Conservation (phyloP, 2,329 filamentous ascomycete species). For the Colletotrichum sidae region DNA sequence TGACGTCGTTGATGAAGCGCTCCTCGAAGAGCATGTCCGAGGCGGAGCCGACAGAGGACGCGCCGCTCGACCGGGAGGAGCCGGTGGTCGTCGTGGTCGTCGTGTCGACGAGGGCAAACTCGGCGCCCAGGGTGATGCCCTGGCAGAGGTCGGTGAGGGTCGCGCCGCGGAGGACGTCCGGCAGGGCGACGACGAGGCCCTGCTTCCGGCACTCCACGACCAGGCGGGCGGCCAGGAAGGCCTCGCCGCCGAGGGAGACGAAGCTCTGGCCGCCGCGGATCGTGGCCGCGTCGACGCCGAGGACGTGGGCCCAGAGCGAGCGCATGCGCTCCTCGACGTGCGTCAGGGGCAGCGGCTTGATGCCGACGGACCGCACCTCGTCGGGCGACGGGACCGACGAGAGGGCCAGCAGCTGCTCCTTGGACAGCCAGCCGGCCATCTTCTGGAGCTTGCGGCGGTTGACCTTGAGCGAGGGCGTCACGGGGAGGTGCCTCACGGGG, state of each 20-base stretch:
- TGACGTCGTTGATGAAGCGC: constrained; percentile 52
- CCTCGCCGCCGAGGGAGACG: constrained; percentile 59
- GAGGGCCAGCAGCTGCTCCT: constrained; percentile 56
- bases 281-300: constrained; percentile 51
- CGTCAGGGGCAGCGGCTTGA: constrained; percentile 61
- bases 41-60: not conserved
- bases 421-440: constrained; percentile 55
- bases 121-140: constrained; percentile 40
- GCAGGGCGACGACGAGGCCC: constrained; percentile 54
- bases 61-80: not conserved
- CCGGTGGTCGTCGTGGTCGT: not conserved
- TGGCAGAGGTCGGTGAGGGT: constrained; percentile 60
- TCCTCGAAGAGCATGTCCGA: constrained; percentile 42
- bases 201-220: constrained; percentile 57
- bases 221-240: constrained; percentile 56
- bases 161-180: constrained; percentile 54
- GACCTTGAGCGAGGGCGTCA: constrained; percentile 63
- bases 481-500: constrained; percentile 59
- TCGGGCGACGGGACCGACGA: constrained; percentile 51
- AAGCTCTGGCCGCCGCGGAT: constrained; percentile 60
- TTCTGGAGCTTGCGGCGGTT: constrained; percentile 61
- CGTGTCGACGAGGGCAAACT: constrained; percentile 19
- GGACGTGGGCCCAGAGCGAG: constrained; percentile 58
- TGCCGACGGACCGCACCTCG: constrained; percentile 48
- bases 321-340: constrained; percentile 60